phyloP scores from a whole-genome alignment of 2,329 filamentous ascomycete genomes.

The Arthroderma sp. region DNA sequence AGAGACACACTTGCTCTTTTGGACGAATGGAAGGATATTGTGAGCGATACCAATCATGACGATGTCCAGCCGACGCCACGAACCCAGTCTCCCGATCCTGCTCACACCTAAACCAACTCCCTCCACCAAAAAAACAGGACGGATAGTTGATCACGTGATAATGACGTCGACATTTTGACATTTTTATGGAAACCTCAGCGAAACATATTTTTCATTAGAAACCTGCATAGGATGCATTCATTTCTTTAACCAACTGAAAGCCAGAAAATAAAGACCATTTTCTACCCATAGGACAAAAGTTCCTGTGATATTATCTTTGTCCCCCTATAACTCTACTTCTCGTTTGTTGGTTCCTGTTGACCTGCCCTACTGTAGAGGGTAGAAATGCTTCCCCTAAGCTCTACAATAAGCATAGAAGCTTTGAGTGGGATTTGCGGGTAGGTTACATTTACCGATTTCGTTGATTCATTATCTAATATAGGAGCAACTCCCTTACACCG shows the following conservation, averaged over 20 bases:
- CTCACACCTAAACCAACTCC: background rate
- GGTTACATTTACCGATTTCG: conserved; percentile 18
- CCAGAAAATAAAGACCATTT: background rate
- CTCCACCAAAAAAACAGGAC: background rate
- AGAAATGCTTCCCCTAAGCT: conserved; percentile 27
- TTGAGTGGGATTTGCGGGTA: conserved; percentile 85
- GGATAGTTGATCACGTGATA: background rate
- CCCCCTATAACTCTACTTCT: background rate
- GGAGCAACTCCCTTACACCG: background rate
- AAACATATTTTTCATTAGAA: background rate
- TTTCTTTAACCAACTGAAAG: background rate
- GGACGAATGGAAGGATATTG: conserved; percentile 40
- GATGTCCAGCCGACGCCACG: conserved; percentile 6
- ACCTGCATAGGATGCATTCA: background rate
- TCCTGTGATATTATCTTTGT: background rate
- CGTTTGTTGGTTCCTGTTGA: background rate
- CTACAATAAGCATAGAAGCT: conserved; percentile 59
- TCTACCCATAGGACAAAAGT: background rate
- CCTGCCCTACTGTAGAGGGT: background rate
- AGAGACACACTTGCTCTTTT: conserved; percentile 33
- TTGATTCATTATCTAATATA: background rate
- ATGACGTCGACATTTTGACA: conserved; percentile 2
- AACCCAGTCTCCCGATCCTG: background rate
- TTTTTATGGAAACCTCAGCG: background rate
- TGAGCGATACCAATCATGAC: conserved; percentile 24